phyloP scores from a whole-genome alignment of 139 green algal genomes.

The Pleodorina starrii region DNA sequence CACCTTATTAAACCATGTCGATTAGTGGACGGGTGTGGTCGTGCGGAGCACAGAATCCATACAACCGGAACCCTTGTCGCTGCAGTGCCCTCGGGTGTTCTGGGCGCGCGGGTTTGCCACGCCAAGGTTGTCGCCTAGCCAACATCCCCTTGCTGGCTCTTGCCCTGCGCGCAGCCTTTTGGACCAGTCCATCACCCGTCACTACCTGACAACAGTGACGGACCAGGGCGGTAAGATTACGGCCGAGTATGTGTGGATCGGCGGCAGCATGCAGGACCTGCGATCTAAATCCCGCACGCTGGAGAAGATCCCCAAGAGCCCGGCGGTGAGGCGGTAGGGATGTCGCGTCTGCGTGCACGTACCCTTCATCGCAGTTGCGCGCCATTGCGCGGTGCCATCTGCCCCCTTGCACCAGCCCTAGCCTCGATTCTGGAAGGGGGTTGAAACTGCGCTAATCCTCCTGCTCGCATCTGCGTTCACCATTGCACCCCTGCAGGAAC shows the following conservation, averaged over 20 bases:
- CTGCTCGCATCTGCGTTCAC: too few species aligned
- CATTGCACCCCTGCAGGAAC: conserved; percentile 67
- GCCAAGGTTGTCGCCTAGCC: too few species aligned
- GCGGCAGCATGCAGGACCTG: conserved; percentile 84
- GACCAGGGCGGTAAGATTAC: conserved; percentile 79
- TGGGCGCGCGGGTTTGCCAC: too few species aligned
- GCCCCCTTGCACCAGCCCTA: not conserved
- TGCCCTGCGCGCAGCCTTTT: conserved; percentile 54
- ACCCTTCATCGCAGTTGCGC: not conserved
- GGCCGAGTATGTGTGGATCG: conserved; percentile 96
- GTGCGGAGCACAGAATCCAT: too few species aligned
- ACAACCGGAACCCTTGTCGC: too few species aligned
- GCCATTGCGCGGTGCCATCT: not conserved
- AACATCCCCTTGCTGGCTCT: too few species aligned
- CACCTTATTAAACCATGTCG: too few species aligned
- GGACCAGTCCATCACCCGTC: conserved; percentile 71
- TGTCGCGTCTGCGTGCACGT: not conserved
- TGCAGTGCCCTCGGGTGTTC: too few species aligned
- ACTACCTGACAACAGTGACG: conserved; percentile 59
- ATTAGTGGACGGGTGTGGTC: too few species aligned
- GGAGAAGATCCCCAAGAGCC: conserved; percentile 55
- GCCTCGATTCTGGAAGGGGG: not conserved
- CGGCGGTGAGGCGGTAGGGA: conserved; percentile 14
- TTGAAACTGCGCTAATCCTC: not conserved
- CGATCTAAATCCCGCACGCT: conserved; percentile 82